Base-by-base conservation (phyloP, 768 basidiomycete genomes). In the Tubosaeta sp. region DNA sequence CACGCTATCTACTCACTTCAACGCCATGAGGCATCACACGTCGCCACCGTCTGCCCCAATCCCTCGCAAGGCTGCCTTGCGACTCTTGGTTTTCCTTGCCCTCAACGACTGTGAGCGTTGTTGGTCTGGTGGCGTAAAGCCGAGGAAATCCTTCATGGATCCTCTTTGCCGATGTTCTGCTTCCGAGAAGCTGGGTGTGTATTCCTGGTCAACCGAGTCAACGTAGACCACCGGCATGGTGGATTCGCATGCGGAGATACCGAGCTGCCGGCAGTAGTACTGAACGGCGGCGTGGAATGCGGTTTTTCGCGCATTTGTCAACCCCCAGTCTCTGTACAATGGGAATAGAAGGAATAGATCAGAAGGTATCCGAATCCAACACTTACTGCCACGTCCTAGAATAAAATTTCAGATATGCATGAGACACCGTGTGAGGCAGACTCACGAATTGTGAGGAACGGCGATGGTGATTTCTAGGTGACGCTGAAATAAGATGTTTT, bases 211-310 rank as follows among this genome's bases (percentile, higher is more conserved):
- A 17, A 64, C 63, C 17, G 56, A 51, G 42, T 72, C 63, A 35
- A 67, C 68, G 60, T 74, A 82, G 38, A 77, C 72, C 57, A 91
- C 61, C 11, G 88, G 88, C 47, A 84, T 69, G 14, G 83, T 74
- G 2, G 87, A 76, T 59, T 81, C 76, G 67, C 73, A 74, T 56
- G 79, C 82, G 19, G 71, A 71, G 59, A 91, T 88, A 32, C 80
- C 84, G 9, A 90, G 78, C 62, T 87, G 80, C 49, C 75, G 79
- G 61, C 80, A 86, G 65, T 84, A 90, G 59, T 83, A 78, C 59
- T 88, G 81, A 19, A 83, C 83, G 1, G 89, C 88, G 9, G 86
- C 86, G 62, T 88, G 81, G 73, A 91, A 91, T 3, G 88, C 85
- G 1, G 88, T 91, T 63, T 79, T 82, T 43, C 87, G 80, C 11